Conservation (phyloP, 768 basidiomycete genomes). For the Tylopilus subfusipes region DNA sequence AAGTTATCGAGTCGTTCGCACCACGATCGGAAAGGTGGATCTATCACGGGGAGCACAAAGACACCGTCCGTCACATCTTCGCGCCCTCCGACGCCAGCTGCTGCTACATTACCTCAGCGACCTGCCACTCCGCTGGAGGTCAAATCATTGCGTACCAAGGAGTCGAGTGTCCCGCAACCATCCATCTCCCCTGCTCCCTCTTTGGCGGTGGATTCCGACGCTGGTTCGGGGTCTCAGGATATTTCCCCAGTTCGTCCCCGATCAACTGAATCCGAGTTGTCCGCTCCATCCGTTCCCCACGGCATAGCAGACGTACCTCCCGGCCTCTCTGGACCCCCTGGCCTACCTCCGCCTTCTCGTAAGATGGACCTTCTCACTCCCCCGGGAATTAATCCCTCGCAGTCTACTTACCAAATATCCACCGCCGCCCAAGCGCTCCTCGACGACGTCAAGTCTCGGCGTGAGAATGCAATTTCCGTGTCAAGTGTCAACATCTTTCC, state of each 20-base stretch:
- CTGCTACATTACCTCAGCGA: conserved; percentile 35
- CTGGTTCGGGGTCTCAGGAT: conserved; percentile 43
- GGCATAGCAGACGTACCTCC: conserved; percentile 53
- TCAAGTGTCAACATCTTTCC: conserved; percentile 69
- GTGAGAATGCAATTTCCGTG: conserved; percentile 50
- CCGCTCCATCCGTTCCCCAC: conserved; percentile 43
- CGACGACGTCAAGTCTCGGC: conserved; percentile 75
- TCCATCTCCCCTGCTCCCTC: conserved; percentile 46
- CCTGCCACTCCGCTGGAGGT: conserved; percentile 44
- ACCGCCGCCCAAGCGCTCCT: conserved; percentile 79
- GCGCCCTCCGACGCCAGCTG: conserved; percentile 55
- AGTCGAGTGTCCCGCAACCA: conserved; percentile 37
- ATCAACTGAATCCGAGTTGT: conserved; percentile 37
- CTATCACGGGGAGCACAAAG: conserved; percentile 35
- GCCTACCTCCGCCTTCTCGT: conserved; percentile 42
- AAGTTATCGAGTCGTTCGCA: conserved; percentile 35
- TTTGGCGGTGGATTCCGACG: conserved; percentile 48
- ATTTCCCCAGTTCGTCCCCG: conserved; percentile 38
- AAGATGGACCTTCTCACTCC: conserved; percentile 51
- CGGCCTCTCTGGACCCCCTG: conserved; percentile 58
- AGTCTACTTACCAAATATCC: conserved; percentile 75
- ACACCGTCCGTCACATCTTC: conserved; percentile 50
- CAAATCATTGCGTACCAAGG: conserved; percentile 41
- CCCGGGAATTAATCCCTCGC: conserved; percentile 41
- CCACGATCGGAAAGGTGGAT: conserved; percentile 43